Base-by-base conservation (phyloP, 2,329 filamentous ascomycete genomes). In the Diaporthe amygdali region DNA sequence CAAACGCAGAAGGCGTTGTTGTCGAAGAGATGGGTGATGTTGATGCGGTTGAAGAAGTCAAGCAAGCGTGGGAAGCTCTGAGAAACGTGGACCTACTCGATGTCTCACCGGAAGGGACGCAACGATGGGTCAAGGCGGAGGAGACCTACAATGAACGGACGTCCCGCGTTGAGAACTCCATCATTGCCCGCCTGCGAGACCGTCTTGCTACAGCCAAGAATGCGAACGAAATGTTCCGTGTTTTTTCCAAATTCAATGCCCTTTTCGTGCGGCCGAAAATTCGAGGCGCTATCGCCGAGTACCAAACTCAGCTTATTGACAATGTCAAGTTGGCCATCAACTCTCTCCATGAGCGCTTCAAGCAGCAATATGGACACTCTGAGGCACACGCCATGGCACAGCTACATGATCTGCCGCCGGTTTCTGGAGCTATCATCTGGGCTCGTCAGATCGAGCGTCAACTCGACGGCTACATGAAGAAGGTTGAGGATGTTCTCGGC, bases 241-340 rank as follows among this genome's bases (percentile, higher is more conserved):
- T 99, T 73, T 99, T 99, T 81, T 98, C 96, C 67, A 98, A 98
- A 80, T 99, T 99, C 89, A 99, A 99, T 80, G 96, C 96, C 2
- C 91, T 99, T 37, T 97, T 99, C 76, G 96, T 99, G 70, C 91
- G 96, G 72, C 96, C 96, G n/a, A 99, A 99, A 87, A 98, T 99
- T 83, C 92, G 96, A 75, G 95, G 97, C 75, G 97, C 96, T 69
- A 99, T 99, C 78, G 94, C 95, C 52, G 96, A 99, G 83, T 99
- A 99, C 80, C 96, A 99, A 82, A 96, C 96, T 5, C 95, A 98
- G 82, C 91, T 99, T 41, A 97, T 99, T 80, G 95, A 98, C 77
- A 97, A 97, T 76, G 96, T 99, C 77, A 98, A 98, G 81, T 92
- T 95, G 78, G 97, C 97, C 78, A 99, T 99, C 76, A 92, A 94